Base-by-base conservation (phyloP, 129 eudicot genomes). In the Tanacetum coccineum region DNA sequence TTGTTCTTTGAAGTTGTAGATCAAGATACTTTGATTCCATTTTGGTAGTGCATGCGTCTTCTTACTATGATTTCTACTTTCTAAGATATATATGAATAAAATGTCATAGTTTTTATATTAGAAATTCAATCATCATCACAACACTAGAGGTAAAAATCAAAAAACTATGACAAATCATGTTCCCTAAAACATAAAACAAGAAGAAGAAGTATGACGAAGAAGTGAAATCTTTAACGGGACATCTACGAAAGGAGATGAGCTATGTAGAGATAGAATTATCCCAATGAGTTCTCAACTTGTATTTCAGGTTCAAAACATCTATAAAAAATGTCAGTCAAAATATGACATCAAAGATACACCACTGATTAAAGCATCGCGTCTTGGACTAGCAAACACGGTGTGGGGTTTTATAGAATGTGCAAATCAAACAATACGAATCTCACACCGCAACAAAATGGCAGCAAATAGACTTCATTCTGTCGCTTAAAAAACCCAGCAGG, bases 401-500 rank as follows among this genome's bases (percentile, higher is more conserved):
- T 28, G 36, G 61, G 60, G 61, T 11, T 55, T 55, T 11, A 55
- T 55, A 20, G 7, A 55, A 21, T 55, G 57, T 51, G 57, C 22
- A 6, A 17, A 21, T 2, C 61, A 21, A 55, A 55, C 2, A 10
- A 22, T 13, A 59, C 45, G 0, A 30, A 59, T 30, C 64, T n/a
- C n/a, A n/a, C n/a, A n/a, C n/a, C n/a, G n/a, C n/a, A 18, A 11
- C 13, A 55, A 10, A 11, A 10, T 4, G 60, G 28, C 13, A 1
- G 11, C 6, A 2, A 18, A 1, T 3, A 21, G 13, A 21, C 2
- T 55, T 55, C 14, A n/a, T n/a, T n/a, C 3, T 21, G 14, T 55
- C 36, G 61, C 36, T 19, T 4, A n/a, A n/a, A n/a, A n/a, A n/a
- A n/a, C n/a, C n/a, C n/a, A n/a, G n/a, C n/a, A n/a, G n/a, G n/a